phyloP scores from a whole-genome alignment of 2,329 filamentous ascomycete genomes.

The Orbilia javanica region DNA sequence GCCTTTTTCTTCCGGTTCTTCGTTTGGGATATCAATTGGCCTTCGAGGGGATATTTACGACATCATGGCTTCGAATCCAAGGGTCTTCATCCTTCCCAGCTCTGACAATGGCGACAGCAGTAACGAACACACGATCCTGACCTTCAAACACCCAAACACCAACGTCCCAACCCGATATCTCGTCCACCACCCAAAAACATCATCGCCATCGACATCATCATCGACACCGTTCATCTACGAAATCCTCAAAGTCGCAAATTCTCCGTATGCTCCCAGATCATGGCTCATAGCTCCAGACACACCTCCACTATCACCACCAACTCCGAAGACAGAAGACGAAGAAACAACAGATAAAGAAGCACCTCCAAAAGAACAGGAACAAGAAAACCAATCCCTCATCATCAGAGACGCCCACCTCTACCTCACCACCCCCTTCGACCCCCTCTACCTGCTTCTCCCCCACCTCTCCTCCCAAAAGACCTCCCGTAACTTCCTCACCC shows the following conservation, averaged over 20 bases:
- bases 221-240: constrained; percentile 70
- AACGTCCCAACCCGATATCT: constrained; percentile 68
- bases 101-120: constrained; percentile 64
- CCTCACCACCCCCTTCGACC: constrained; percentile 85
- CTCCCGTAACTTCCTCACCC: constrained; percentile 66
- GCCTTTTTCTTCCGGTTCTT: too few relatives aligned
- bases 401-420: constrained; percentile 80
- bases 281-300: constrained; percentile 70
- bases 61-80: constrained; percentile 51
- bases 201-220: background rate
- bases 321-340: constrained; percentile 26
- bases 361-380: constrained; percentile 41
- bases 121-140: constrained; percentile 73
- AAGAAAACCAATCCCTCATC: constrained; percentile 66
- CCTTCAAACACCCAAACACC: constrained; percentile 66
- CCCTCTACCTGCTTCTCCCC: constrained; percentile 85
- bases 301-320: constrained; percentile 21
- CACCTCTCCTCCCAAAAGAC: constrained; percentile 70
- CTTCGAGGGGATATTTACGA: background rate
- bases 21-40: background rate
- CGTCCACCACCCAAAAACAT: background rate
- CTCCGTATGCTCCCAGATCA: constrained; percentile 71
- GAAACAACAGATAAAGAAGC: too few relatives aligned
- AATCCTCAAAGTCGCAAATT: constrained; percentile 72
- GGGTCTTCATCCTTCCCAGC: constrained; percentile 74